Percentiles rank a stretch among this genome's conserved stretches.
phyloP scores from a whole-genome alignment of 73 alveolate species.

The Paramecium sonneborni region DNA sequence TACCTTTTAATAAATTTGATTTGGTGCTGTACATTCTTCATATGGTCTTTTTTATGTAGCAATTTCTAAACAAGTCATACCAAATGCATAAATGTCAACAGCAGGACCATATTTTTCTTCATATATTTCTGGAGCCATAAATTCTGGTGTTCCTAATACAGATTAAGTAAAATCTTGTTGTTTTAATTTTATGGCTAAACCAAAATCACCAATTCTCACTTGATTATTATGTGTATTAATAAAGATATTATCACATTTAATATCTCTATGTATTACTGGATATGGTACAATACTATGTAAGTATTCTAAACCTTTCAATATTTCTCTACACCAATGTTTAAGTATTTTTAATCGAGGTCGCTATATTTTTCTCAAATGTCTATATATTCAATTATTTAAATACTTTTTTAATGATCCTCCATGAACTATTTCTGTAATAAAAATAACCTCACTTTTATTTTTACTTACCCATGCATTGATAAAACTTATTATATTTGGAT shows the following conservation, averaged over 20 bases:
- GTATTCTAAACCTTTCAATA: slow-evolving; percentile 89
- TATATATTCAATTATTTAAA: not conserved
- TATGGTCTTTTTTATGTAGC: slow-evolving; percentile 85
- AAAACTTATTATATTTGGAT: slow-evolving; percentile 93
- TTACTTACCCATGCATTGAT: slow-evolving; percentile 92
- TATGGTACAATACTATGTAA: slow-evolving; percentile 83
- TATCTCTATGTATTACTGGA: slow-evolving; percentile 90
- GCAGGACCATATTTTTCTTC: slow-evolving; percentile 85
- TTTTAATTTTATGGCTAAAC: slow-evolving; percentile 90
- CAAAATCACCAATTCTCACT: slow-evolving; percentile 97
- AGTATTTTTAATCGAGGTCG: slow-evolving; percentile 86
- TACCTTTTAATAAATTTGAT: slow-evolving; percentile 71
- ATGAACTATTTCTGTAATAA: slow-evolving; percentile 96
- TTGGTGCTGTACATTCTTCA: slow-evolving; percentile 82
- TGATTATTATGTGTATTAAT: slow-evolving; percentile 94
- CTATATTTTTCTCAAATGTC: slow-evolving; percentile 84
- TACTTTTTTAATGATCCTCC: slow-evolving; percentile 91
- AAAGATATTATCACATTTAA: slow-evolving; percentile 94
- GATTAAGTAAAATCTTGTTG: slow-evolving; percentile 84
- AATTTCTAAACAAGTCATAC: slow-evolving; percentile 88
- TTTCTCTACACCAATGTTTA: slow-evolving; percentile 93
- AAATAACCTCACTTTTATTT: slow-evolving; percentile 89
- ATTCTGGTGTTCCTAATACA: slow-evolving; percentile 89
- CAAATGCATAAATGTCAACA: slow-evolving; percentile 88
- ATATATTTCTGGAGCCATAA: slow-evolving; percentile 91